Evolutionary conservation across 2,329 filamentous ascomycete species (phyloP), one percentile per base, ranked within the genome.

Genomic region (Penicillium thymicola): DNA sequence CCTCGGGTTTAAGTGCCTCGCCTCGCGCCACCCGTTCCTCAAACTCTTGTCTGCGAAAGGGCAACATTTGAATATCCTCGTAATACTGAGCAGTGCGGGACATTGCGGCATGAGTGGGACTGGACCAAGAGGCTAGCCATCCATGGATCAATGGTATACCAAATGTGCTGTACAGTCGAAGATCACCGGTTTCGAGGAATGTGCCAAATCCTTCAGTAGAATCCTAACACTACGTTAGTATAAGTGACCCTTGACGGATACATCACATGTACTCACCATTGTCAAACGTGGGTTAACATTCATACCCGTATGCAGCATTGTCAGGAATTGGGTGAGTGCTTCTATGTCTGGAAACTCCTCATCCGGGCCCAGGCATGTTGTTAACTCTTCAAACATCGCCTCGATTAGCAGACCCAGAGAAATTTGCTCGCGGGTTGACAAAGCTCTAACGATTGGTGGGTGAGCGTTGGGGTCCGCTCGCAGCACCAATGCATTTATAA

Each of bases 251-350:
- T 16, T 21, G 47, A 46, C 40, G 16, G 30, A 28, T 16, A 37
- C n/a, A 27, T 30, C 18, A 30, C 13, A 28, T 14, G 32, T 49
- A 44, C 62, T 57, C 67, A 72, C 81, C 2, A 90, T 82, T 8
- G 95, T 82, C 61, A 96, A 94, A 21, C 89, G 85, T 2, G 94
- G 94, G 63, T 99, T 99, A 55, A 97, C 93, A 67, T 97, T 99
- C 90, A 99, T 96, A 37, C 94, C 94, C 0, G 92, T 97, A 65
- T 97, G 91, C 2, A 99, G 78, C 43, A 90, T 89, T 55, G 94
- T 85, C 2, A 99, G 79, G 68, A 99, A 99, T 7, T 83, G 81
- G 71, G 96, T 96, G 1, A 99, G 80, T 57, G 96, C 92, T 36
- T 87, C 84, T 10, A 97, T 88, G 70, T 97, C 94, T 0, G 93